A percentile compares a stretch with the other conserved stretches of the same genome.
Conservation (phyloP, 2,329 filamentous ascomycete genomes). For the Pezicula neosporulosa region DNA sequence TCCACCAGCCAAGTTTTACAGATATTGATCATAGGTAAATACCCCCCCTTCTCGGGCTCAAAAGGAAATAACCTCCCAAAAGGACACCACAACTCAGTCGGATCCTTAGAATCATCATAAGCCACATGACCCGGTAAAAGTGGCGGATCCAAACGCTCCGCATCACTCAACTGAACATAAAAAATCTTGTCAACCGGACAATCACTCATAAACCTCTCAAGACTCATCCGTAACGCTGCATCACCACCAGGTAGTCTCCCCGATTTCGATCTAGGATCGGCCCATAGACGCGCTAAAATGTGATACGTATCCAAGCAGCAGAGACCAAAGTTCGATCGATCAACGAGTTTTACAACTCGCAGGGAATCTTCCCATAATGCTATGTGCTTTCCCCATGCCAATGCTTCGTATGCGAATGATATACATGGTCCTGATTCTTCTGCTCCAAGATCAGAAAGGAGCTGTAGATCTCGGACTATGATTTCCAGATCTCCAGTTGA, state of each 20-base stretch:
- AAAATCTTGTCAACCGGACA: background rate
- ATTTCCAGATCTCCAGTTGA: background rate
- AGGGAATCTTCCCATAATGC: background rate
- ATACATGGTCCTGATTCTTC: background rate
- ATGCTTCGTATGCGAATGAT: background rate
- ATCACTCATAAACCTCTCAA: background rate
- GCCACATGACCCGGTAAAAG: background rate
- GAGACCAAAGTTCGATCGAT: background rate
- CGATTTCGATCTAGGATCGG: background rate
- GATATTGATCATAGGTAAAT: background rate
- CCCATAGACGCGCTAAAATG: background rate
- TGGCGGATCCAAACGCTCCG: background rate
- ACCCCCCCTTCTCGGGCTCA: background rate
- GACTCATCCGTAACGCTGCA: background rate
- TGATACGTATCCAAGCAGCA: background rate
- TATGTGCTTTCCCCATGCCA: background rate
- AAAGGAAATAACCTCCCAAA: background rate
- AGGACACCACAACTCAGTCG: background rate
- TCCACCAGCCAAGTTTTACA: background rate
- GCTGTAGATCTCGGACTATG: background rate
- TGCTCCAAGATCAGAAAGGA: background rate
- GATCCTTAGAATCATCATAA: background rate
- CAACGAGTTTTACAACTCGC: background rate
- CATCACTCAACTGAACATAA: slow-evolving; percentile 1
- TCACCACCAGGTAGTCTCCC: background rate